Conservation (phyloP, 495 filamentous ascomycete genomes). For the Schizothecium vesticola region DNA sequence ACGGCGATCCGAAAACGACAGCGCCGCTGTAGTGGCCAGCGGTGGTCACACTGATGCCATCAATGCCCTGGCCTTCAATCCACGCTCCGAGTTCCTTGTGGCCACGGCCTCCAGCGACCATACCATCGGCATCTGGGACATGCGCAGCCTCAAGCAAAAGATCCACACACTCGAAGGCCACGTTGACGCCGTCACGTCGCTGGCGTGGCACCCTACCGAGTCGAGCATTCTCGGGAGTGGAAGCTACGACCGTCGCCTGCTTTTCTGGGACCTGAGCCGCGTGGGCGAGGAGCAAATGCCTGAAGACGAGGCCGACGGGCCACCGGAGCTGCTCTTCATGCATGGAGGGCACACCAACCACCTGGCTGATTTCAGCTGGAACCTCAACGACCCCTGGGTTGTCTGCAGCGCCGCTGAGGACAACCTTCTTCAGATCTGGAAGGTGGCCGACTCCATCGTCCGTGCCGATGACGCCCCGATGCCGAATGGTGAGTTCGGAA, state of each 20-base stretch:
- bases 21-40: constrained; percentile 60
- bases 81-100: constrained; percentile 74
- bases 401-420: constrained; percentile 93
- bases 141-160: constrained; percentile 80
- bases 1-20: constrained; percentile 56
- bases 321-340: constrained; percentile 98
- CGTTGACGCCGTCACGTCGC: constrained; percentile 77
- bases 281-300: constrained; percentile 91
- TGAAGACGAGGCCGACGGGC: constrained; percentile 94
- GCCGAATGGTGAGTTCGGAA: constrained; percentile 63
- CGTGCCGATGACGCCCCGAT: constrained; percentile 75
- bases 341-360: constrained; percentile 97
- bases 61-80: constrained; percentile 91
- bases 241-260: constrained; percentile 85
- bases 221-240: constrained; percentile 80
- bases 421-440: constrained; percentile 95
- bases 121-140: constrained; percentile 90
- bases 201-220: constrained; percentile 91
- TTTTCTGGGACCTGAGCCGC: constrained; percentile 91
- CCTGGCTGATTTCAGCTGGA: constrained; percentile 96
- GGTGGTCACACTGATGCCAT: constrained; percentile 80
- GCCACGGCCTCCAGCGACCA: constrained; percentile 94
- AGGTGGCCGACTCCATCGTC: constrained; percentile 84
- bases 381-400: constrained; percentile 91
- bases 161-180: constrained; percentile 83